phyloP scores from a whole-genome alignment of 164 flowering plant genomes.

The Berberis thunbergii region DNA sequence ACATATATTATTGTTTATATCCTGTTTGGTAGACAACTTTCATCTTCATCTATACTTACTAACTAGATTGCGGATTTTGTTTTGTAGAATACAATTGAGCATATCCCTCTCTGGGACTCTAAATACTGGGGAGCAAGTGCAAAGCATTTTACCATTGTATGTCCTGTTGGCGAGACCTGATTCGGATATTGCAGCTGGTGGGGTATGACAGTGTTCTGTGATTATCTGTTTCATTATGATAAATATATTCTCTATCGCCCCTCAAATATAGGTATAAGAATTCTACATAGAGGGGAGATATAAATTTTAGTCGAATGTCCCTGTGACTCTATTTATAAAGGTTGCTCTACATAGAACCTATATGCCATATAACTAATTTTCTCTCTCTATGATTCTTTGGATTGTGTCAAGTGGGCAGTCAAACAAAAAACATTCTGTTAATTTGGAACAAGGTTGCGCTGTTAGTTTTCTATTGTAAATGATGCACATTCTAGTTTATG shows the following conservation, averaged over 20 bases:
- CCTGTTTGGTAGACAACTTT: neutral
- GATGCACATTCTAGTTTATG: no score
- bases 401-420: no score
- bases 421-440: no score
- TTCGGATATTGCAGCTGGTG: constrained; percentile 31
- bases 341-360: no score
- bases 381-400: no score
- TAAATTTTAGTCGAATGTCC: no score
- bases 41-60: neutral
- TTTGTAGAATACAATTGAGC: constrained; percentile 63
- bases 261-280: no score
- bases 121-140: constrained; percentile 31
- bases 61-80: neutral
- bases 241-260: neutral
- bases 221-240: neutral
- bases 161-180: constrained; percentile 51
- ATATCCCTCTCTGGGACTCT: constrained; percentile 40
- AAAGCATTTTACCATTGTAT: constrained; percentile 51
- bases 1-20: neutral
- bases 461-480: no score
- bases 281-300: no score
- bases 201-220: constrained; percentile 31
- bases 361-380: no score
- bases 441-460: no score
- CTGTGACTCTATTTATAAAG: no score